These are phyloP conservation scores for Apiotrichum mycotoxinovorans DNA, from an alignment of 1,284 basidiomycete genomes.

Conservation along the genomic window DNA sequence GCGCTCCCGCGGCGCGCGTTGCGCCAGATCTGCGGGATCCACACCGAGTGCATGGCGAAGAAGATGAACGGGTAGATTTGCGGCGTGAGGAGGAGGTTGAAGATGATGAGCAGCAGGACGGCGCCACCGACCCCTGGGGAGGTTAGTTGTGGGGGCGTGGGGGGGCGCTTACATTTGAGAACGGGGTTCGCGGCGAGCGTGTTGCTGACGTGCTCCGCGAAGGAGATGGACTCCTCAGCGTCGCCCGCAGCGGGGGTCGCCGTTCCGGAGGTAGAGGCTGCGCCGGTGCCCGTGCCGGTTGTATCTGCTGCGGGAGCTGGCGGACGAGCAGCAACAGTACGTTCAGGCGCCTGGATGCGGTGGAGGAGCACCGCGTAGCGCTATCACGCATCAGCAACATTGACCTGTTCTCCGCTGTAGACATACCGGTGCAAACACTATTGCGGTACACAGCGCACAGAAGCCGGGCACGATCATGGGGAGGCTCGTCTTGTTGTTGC, in stretches of 20 bases:
- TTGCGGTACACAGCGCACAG: slow-evolving; percentile 52
- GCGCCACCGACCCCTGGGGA: slow-evolving; percentile 7
- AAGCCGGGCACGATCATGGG: slow-evolving; percentile 78
- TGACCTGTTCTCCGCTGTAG: background rate
- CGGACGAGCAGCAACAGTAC: slow-evolving; percentile 32
- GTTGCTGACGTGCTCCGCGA: background rate
- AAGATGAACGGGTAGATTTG: slow-evolving; percentile 67
- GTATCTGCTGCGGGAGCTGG: background rate
- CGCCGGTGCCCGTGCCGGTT: background rate
- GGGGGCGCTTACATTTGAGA: slow-evolving; percentile 4
- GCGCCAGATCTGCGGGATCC: slow-evolving; percentile 78
- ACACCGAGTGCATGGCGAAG: slow-evolving; percentile 68
- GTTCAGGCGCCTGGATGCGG: slow-evolving; percentile 76
- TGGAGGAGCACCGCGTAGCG: slow-evolving; percentile 76
- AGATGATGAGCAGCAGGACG: slow-evolving; percentile 63
- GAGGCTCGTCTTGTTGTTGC: slow-evolving; percentile 71
- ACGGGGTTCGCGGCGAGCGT: slow-evolving; percentile 1
- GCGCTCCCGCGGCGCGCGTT: slow-evolving; percentile 67
- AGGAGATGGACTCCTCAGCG: background rate
- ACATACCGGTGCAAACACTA: slow-evolving; percentile 50
- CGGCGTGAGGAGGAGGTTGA: slow-evolving; percentile 69
- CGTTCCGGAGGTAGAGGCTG: background rate
- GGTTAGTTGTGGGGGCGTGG: background rate
- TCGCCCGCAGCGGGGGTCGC: background rate
- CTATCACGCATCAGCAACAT: slow-evolving; percentile 50